Evolutionary conservation across 2,329 filamentous ascomycete species (phyloP).

Genomic region (Exophiala dermatitidis): DNA sequence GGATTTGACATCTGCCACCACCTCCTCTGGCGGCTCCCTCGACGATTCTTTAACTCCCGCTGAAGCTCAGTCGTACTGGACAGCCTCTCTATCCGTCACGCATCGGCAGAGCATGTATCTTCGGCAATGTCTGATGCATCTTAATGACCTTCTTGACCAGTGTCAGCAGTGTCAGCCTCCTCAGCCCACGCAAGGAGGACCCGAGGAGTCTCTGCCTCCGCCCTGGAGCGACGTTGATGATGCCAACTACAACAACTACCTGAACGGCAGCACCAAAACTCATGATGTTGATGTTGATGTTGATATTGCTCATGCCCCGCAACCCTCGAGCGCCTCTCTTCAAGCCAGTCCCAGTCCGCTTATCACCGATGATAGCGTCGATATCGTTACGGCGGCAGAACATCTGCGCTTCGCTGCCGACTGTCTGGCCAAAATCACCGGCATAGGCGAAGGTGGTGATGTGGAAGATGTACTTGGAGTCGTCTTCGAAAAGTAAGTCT

Average conservation of each 20-base stretch:
- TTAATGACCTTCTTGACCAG: constrained; percentile 61
- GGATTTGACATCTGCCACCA: constrained; percentile 55
- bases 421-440: constrained; percentile 78
- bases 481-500: constrained; percentile 87
- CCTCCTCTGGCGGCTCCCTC: constrained; percentile 25
- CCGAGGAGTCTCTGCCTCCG: too few relatives aligned
- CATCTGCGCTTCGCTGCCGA: constrained; percentile 73
- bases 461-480: constrained; percentile 94
- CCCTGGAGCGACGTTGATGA: too few relatives aligned
- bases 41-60: constrained; percentile 32
- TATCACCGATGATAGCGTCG: constrained; percentile 41
- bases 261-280: too few relatives aligned
- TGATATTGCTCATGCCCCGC: too few relatives aligned
- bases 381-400: constrained; percentile 87
- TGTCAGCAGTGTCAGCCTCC: constrained; percentile 8
- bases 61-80: constrained; percentile 42
- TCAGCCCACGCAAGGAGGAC: too few relatives aligned
- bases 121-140: constrained; percentile 60
- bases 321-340: too few relatives aligned
- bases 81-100: constrained; percentile 82
- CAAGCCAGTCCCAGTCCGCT: neutral
- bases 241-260: too few relatives aligned
- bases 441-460: constrained; percentile 71
- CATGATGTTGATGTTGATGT: too few relatives aligned
- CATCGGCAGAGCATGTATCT: constrained; percentile 82